Percentiles rank a stretch among this genome's conserved stretches.
Conservation (phyloP, 495 filamentous ascomycete species). For the Aspergillus funiculosus region DNA sequence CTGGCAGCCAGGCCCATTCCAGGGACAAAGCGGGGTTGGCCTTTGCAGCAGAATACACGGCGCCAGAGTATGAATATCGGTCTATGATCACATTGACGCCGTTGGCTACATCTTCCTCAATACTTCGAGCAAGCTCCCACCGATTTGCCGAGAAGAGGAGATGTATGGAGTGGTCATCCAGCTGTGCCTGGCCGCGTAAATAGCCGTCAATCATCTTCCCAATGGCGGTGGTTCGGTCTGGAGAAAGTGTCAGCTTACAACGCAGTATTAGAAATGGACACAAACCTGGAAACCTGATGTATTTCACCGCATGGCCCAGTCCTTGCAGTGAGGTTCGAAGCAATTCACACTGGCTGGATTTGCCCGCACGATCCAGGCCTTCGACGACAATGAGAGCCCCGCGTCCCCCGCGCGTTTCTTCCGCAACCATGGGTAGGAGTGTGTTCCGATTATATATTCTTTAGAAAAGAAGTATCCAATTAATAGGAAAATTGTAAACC, state of each 20-base stretch:
- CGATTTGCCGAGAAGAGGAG: constrained; percentile 93
- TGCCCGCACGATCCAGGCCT: constrained; percentile 89
- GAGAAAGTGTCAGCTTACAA: constrained; percentile 3
- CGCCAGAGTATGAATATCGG: constrained; percentile 89
- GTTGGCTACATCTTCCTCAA: constrained; percentile 51
- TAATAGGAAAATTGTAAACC: too few species aligned
- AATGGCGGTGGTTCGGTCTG: constrained; percentile 83
- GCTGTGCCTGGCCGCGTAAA: constrained; percentile 63
- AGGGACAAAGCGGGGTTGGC: constrained; percentile 62
- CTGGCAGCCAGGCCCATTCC: constrained; percentile 74
- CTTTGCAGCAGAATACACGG: constrained; percentile 95
- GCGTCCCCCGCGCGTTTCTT: constrained; percentile 31
- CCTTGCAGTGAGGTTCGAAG: constrained; percentile 59
- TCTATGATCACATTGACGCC: constrained; percentile 80
- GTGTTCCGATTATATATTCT: too few species aligned
- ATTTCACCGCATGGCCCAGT: constrained; percentile 58
- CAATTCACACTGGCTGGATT: constrained; percentile 84
- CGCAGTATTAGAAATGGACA: not conserved
- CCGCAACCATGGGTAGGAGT: constrained; percentile 15
- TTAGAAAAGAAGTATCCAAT: not conserved
- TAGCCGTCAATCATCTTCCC: constrained; percentile 87
- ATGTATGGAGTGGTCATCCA: constrained; percentile 91
- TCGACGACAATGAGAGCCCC: constrained; percentile 86
- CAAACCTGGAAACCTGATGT: constrained; percentile 84
- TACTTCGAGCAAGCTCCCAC: constrained; percentile 76